Evolutionary conservation across 495 filamentous ascomycete species (phyloP), one percentile per base, ranked within the genome.

Genomic region (Hamigera avellanea): DNA sequence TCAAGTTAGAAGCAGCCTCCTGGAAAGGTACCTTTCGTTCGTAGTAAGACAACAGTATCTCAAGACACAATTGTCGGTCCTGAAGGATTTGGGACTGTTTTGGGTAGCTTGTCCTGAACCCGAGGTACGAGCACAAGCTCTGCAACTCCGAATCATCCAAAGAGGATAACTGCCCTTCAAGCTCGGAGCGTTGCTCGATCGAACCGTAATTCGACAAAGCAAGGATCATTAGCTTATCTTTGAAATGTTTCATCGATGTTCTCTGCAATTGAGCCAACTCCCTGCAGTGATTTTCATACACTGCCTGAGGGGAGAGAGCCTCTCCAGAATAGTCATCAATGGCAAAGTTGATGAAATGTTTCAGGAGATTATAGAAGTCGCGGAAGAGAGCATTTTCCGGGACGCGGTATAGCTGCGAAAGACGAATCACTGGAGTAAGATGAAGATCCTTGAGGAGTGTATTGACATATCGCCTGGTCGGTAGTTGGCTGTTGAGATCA

Each of bases 401-500:
- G 33, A 75, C 70, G 33, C 76, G 78, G 46, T 81, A 95, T 33
- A 89, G 50, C 12, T 80, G 80, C 0, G 87, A 94, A 18, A 94
- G 66, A 37, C 68, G 75, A 40, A 94, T 76, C n/a, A 83, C 73
- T 6, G 91, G 68, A 16, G 94, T 58, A n/a, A 94, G 54, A 44
- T 96, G 86, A 21, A 96, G 63, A 55, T 99, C 93, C 49, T 83
- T 79, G n/a, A 95, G 54, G 15, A 99, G 67, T 2, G 84, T 78
- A 54, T 95, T 96, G 49, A 93, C 83, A 48, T 95, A 95, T 57
- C 93, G 75, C 46, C 91, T 72, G 3, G 91, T 99, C 13, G 91
- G 91, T 28, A 95, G 67, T 52, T 99, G 91, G 49, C 89, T 94
- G 55, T 88, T 74, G 14, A 99, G 64, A 53, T 99, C 91, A 2